These are phyloP conservation scores for Suillus cothurnatus DNA, from an alignment of 768 basidiomycete species.

Conservation along the genomic window DNA sequence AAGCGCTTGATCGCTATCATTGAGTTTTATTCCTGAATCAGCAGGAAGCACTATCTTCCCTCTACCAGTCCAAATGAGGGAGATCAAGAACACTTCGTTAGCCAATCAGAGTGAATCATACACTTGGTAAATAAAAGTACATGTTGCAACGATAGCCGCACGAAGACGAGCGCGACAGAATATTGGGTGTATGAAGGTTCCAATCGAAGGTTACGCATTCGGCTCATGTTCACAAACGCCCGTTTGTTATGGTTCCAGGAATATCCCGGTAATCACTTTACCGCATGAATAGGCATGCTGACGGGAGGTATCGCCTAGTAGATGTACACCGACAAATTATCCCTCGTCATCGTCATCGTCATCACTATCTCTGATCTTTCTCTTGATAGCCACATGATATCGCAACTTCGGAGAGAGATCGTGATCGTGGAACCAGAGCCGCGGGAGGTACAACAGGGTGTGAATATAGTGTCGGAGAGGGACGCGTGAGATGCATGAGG, in stretches of 20 bases:
- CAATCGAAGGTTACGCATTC: background rate
- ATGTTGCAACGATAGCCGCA: background rate
- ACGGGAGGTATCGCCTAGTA: too few species aligned
- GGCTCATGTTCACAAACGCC: slow-evolving; percentile 13
- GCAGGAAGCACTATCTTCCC: background rate
- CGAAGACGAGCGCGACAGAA: background rate
- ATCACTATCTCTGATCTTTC: too few species aligned
- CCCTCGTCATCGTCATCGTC: too few species aligned
- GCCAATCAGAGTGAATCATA: background rate
- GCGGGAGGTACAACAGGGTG: slow-evolving; percentile 1
- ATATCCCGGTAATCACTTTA: slow-evolving; percentile 4
- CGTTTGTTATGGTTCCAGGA: slow-evolving; percentile 23
- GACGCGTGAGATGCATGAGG: slow-evolving; percentile 31
- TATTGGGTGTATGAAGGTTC: background rate
- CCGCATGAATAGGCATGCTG: slow-evolving; percentile 20
- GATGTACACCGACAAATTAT: too few species aligned
- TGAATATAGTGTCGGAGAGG: slow-evolving; percentile 26
- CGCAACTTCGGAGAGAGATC: too few species aligned
- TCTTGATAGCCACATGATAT: too few species aligned
- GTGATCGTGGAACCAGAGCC: too few species aligned
- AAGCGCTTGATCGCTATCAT: background rate
- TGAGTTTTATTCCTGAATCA: background rate
- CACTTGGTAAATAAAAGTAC: background rate
- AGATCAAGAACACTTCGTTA: background rate
- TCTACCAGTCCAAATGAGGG: background rate